Evolutionary conservation across 805 yeast species (phyloP).

Genomic region (Nakazawaea ambrosiae): DNA sequence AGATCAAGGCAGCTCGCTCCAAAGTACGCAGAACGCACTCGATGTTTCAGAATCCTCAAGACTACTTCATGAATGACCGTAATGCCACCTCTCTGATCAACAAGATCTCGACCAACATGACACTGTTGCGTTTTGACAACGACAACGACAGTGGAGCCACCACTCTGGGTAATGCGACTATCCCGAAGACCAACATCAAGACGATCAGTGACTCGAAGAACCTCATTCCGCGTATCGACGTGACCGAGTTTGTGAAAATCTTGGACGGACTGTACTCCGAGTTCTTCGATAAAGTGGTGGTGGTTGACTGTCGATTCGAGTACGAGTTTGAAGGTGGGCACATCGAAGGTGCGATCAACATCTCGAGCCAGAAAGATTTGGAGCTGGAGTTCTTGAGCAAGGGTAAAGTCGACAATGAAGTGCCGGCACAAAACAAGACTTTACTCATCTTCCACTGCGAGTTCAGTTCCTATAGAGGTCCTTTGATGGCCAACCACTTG

Average conservation of each 20-base stretch:
- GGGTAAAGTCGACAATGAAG: constrained; percentile 9
- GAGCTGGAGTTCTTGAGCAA: constrained; percentile 44
- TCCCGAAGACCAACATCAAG: constrained; percentile 27
- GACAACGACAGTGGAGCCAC: not conserved
- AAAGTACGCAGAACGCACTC: constrained; percentile 59
- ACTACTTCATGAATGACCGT: constrained; percentile 4
- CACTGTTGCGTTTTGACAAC: constrained; percentile 6
- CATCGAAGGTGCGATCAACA: constrained; percentile 73
- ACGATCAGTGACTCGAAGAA: constrained; percentile 45
- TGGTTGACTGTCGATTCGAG: constrained; percentile 87
- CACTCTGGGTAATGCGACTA: constrained; percentile 15
- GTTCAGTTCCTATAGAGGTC: constrained; percentile 90
- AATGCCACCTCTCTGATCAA: constrained; percentile 9
- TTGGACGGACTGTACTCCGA: constrained; percentile 44
- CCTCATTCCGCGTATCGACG: constrained; percentile 63
- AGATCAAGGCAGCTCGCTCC: constrained; percentile 20
- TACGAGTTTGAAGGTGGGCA: constrained; percentile 95
- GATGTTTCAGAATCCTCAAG: constrained; percentile 43
- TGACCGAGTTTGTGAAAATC: constrained; percentile 47
- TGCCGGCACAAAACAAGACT: constrained; percentile 22
- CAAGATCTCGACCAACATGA: constrained; percentile 9
- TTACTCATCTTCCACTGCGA: constrained; percentile 90
- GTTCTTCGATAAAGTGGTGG: constrained; percentile 46
- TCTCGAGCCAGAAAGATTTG: constrained; percentile 61
- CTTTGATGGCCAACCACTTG: constrained; percentile 81